These are phyloP conservation scores for Laetiporus sulphureus DNA, from an alignment of 1,284 basidiomycete genomes.

Conservation along the genomic window DNA sequence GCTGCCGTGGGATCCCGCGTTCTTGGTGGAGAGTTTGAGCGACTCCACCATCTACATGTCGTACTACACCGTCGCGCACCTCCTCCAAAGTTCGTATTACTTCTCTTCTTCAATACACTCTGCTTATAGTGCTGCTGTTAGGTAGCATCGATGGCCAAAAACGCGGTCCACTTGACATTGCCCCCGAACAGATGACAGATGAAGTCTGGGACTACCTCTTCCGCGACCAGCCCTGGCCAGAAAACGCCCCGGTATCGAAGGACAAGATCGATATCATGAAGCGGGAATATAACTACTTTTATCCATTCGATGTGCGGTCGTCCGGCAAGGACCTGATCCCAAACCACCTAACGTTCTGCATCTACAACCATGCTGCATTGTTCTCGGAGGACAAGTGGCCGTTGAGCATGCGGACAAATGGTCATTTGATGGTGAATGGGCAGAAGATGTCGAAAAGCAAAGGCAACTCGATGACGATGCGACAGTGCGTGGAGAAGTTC, in stretches of 20 bases:
- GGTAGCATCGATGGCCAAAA: conserved; percentile 75
- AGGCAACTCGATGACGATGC: conserved; percentile 80
- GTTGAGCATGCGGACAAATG: conserved; percentile 87
- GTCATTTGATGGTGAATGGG: conserved; percentile 96
- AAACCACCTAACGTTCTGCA: conserved; percentile 93
- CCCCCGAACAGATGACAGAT: conserved; percentile 91
- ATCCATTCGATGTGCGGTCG: conserved; percentile 96
- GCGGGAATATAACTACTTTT: conserved; percentile 95
- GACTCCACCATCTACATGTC: conserved; percentile 99
- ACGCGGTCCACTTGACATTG: conserved; percentile 82
- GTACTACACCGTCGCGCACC: conserved; percentile 93
- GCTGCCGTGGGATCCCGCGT: conserved; percentile 95
- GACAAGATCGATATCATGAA: conserved; percentile 84
- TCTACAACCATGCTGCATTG: conserved; percentile 93
- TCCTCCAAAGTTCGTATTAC: conserved; percentile 69
- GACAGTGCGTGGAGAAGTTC: conserved; percentile 79
- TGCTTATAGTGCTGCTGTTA: too few relatives aligned
- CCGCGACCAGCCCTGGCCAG: conserved; percentile 71
- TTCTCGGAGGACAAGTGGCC: conserved; percentile 97
- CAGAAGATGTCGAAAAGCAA: conserved; percentile 99
- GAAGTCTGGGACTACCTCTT: conserved; percentile 97
- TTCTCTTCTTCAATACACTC: not conserved
- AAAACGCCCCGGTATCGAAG: conserved; percentile 54
- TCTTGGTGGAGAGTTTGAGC: conserved; percentile 94
- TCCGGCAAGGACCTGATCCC: conserved; percentile 99